Evolutionary conservation across 179 eudicot species (phyloP).

Genomic region (Monotropa hypopitys): DNA sequence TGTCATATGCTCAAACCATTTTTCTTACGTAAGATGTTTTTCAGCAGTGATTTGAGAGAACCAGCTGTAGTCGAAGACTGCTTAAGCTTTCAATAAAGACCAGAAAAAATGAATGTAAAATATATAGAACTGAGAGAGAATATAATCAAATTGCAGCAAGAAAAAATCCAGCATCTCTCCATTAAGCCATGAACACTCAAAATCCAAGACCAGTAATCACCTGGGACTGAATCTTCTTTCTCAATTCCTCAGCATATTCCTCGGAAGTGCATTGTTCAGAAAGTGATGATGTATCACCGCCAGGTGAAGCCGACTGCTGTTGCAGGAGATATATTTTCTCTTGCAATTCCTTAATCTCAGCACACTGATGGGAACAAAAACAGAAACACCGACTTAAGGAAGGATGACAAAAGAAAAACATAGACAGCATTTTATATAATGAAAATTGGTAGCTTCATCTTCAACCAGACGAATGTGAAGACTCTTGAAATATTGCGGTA

Average conservation of each 20-base stretch:
- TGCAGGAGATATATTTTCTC: slow-evolving; percentile 52
- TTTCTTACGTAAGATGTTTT: neutral
- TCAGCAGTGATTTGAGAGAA: neutral
- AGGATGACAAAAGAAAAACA: neutral
- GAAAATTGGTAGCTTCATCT: neutral
- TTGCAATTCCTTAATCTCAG: slow-evolving; percentile 56
- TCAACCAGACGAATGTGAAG: neutral
- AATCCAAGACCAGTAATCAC: slow-evolving; percentile 22
- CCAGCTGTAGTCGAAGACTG: neutral
- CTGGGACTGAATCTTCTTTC: slow-evolving; percentile 68
- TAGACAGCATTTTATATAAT: neutral
- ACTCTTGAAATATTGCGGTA: neutral
- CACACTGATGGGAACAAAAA: slow-evolving; percentile 33
- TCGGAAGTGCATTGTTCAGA: slow-evolving; percentile 31
- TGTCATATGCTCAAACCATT: neutral
- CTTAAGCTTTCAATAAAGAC: neutral
- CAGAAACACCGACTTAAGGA: neutral
- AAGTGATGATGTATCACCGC: slow-evolving; percentile 24
- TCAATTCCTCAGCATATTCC: slow-evolving; percentile 58
- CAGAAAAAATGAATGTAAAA: neutral
- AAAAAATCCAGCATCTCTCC: neutral
- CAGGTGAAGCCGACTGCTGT: slow-evolving; percentile 45
- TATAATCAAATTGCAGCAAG: neutral
- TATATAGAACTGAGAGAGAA: neutral
- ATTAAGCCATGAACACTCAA: neutral